phyloP scores from a whole-genome alignment of 371 early-diverging fungal genomes.

The Capillidium heterosporum region DNA sequence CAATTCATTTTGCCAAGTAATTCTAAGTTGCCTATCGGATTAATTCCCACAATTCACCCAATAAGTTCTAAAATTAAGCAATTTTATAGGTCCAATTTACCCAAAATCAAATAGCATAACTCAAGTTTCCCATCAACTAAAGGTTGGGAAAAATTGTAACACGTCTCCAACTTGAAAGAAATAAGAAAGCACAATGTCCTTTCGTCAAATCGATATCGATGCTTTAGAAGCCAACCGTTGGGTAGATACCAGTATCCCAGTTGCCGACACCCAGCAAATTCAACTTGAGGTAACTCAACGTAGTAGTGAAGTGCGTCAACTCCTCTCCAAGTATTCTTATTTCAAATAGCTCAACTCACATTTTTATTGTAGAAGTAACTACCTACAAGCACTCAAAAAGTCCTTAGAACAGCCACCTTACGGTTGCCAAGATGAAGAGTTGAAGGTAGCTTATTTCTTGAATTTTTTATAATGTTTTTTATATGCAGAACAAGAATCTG shows the following conservation, averaged over 20 bases:
- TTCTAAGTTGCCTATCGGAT: no score
- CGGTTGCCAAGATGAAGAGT: constrained; percentile 38
- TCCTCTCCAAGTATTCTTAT: background rate
- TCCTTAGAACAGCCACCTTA: constrained; percentile 76
- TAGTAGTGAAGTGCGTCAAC: background rate
- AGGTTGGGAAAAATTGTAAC: no score
- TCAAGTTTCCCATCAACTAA: no score
- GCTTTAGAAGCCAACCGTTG: constrained; percentile 9
- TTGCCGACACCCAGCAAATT: background rate
- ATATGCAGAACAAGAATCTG: background rate
- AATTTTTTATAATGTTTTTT: background rate
- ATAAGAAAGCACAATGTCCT: background rate
- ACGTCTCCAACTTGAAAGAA: no score
- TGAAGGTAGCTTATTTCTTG: constrained; percentile 33
- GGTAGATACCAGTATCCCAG: constrained; percentile 12
- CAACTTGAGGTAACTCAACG: background rate
- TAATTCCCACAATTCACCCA: no score
- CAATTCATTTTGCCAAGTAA: no score
- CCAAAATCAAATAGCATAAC: no score
- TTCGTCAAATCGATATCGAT: constrained; percentile 6
- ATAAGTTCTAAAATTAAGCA: background rate
- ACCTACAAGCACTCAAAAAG: constrained; percentile 36
- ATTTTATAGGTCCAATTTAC: no score
- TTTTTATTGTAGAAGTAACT: constrained; percentile 35
- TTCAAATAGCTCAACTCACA: background rate